Evolutionary conservation across 495 filamentous ascomycete species (phyloP).

Genomic region (Pyrenula massariospora): DNA sequence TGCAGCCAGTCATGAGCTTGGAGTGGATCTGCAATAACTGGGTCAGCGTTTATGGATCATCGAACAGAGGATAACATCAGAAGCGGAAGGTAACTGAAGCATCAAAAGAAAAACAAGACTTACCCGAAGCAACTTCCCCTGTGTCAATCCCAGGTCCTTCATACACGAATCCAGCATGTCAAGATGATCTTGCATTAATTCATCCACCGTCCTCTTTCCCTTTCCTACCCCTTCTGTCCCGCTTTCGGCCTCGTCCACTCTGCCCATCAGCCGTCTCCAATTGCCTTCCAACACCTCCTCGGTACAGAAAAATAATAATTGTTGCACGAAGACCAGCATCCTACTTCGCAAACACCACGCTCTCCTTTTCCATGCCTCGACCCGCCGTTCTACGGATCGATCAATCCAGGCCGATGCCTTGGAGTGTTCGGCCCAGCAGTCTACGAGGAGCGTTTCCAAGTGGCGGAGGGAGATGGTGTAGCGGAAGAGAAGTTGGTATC

Average conservation of each 20-base stretch:
- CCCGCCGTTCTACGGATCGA: slow-evolving; percentile 53
- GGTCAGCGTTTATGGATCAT: slow-evolving; percentile 10
- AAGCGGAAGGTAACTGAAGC: neutral
- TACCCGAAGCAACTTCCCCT: slow-evolving; percentile 85
- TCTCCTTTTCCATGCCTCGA: slow-evolving; percentile 87
- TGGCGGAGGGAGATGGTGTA: slow-evolving; percentile 82
- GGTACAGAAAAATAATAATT: slow-evolving; percentile 91
- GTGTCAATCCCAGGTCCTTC: slow-evolving; percentile 98
- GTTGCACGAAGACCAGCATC: slow-evolving; percentile 95
- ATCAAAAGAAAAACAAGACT: slow-evolving; percentile 8
- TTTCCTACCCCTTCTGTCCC: slow-evolving; percentile 19
- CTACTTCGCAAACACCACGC: slow-evolving; percentile 85
- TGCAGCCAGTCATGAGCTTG: slow-evolving; percentile 86
- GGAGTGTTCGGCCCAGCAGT: slow-evolving; percentile 82
- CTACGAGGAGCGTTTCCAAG: slow-evolving; percentile 71
- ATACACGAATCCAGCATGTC: slow-evolving; percentile 95
- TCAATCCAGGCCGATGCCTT: slow-evolving; percentile 77
- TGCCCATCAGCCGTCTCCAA: slow-evolving; percentile 83
- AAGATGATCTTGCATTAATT: slow-evolving; percentile 98
- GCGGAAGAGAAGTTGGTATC: slow-evolving; percentile 92
- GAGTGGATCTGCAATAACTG: slow-evolving; percentile 94
- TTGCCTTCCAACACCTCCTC: slow-evolving; percentile 96
- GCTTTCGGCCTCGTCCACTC: slow-evolving; percentile 35
- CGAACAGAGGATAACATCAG: neutral
- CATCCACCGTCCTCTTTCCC: slow-evolving; percentile 79